A percentile compares a stretch with the other conserved stretches of the same genome.
phyloP scores from a whole-genome alignment of 2,329 filamentous ascomycete species.

The Fusarium palustre region DNA sequence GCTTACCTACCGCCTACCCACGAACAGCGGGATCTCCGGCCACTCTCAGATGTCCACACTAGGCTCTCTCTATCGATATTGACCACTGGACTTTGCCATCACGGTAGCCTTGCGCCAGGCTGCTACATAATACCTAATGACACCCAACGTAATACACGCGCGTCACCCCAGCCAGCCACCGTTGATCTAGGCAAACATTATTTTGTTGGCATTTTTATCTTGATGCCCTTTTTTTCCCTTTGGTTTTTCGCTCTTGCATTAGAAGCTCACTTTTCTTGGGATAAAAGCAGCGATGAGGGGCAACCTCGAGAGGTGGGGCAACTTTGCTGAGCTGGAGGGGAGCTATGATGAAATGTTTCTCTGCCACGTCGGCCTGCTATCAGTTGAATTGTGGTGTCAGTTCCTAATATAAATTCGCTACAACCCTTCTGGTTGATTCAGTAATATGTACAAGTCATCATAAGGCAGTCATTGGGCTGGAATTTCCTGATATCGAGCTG shows the following conservation, averaged over 20 bases:
- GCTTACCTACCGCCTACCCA: constrained; percentile 23
- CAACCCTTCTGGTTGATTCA: neutral
- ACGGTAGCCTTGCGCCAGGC: constrained; percentile 38
- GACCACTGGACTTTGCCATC: constrained; percentile 8
- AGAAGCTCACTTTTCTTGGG: constrained; percentile 9
- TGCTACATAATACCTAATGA: constrained; percentile 22
- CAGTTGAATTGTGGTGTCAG: constrained; percentile 18
- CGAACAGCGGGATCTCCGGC: constrained; percentile 35
- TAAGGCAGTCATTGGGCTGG: constrained; percentile 8
- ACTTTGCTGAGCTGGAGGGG: constrained; percentile 40
- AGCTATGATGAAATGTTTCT: constrained; percentile 48
- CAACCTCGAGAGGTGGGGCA: constrained; percentile 68
- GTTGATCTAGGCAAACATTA: neutral
- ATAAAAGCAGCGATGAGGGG: constrained; percentile 72
- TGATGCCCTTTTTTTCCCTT: neutral
- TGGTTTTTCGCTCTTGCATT: constrained; percentile 28
- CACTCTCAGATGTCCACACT: constrained; percentile 36
- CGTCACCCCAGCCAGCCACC: constrained; percentile 33
- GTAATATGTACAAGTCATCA: constrained; percentile 2
- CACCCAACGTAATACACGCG: constrained; percentile 29
- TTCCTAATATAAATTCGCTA: neutral
- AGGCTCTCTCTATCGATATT: constrained; percentile 38
- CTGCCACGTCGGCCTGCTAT: constrained; percentile 40
- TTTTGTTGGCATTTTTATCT: constrained; percentile 14
- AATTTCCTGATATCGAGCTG: constrained; percentile 15